Percentiles rank a stretch among this genome's conserved stretches.
These are phyloP conservation scores for Cydonia oblonga DNA, from an alignment of 331 rosid genomes.

Conservation along the genomic window DNA sequence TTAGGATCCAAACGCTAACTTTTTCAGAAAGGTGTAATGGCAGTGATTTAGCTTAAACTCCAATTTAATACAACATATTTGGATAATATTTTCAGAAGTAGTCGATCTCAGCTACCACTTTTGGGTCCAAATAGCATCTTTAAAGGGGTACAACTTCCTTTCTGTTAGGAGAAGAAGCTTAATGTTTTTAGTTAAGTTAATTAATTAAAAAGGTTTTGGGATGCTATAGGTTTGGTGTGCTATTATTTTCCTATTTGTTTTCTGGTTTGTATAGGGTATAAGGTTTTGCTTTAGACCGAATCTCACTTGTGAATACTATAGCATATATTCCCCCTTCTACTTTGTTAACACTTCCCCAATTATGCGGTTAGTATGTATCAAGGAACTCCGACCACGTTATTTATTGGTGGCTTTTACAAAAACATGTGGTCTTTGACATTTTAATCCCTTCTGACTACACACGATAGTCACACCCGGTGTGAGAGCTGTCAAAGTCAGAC, in stretches of 20 bases:
- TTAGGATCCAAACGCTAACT: conserved; percentile 3
- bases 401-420: not conserved
- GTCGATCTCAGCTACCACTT: no score
- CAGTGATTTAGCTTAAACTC: no score
- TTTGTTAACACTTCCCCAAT: conserved; percentile 7
- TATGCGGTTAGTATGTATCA: not conserved
- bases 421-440: not conserved
- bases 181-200: not conserved
- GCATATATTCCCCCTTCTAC: conserved; percentile 9
- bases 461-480: not conserved
- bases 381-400: not conserved
- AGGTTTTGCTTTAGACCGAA: conserved; percentile 1
- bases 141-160: not conserved
- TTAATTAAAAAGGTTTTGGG: not conserved
- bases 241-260: not conserved
- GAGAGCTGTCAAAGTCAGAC: not conserved
- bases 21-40: not conserved
- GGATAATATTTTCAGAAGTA: no score
- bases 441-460: not conserved
- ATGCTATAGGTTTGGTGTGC: not conserved
- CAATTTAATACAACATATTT: no score
- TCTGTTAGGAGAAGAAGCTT: not conserved
- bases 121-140: no score
- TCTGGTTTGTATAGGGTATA: not conserved
- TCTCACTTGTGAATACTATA: not conserved